Base-by-base conservation (phyloP, 495 filamentous ascomycete species). In the Chaetomium tenue region DNA sequence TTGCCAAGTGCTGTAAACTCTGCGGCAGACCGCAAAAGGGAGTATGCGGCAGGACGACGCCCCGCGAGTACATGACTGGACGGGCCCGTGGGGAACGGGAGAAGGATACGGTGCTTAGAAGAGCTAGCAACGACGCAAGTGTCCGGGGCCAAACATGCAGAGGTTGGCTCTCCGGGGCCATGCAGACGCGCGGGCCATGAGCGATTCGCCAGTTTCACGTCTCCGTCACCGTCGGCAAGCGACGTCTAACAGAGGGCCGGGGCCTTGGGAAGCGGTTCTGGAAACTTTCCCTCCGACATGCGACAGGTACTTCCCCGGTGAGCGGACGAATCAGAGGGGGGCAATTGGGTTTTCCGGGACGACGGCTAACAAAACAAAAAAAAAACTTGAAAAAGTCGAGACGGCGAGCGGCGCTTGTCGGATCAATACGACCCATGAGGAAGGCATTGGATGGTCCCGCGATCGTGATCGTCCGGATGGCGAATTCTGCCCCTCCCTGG, bases 1-100 rank as follows among this genome's bases (percentile, higher is more conserved):
- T 68, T 74, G 71, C 68, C 71, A 72, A 73, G 69, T 63, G 68
- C 3, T 26, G 25, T 15, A 13, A 4, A 20, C 46, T 61, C 64
- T 57, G 66, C 52, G 51, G 69, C 55, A 44, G 53, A 68, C 68
- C 62, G 48, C 42, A 53, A 60, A 42, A 68, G 60, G 71, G 65
- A 67, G 65, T 63, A 47, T 60, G 70, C 62, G 71, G 71, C 70
- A 74, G 67, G 69, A 66, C 65, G 65, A 65, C 70, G 67, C 70
- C 72, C 69, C 65, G 60, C 68, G 71, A 69, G 67, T 71, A 77
- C 77, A 71, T 72, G 22, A 11, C 20, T 71, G 70, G 75, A 78
- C 73, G 70, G 72, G 65, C 69, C 71, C 62, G 71, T 59, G 65
- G 65, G 64, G 59, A 66, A 72, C 59, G 63, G 65, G 53, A 37